Evolutionary conservation across 495 filamentous ascomycete genomes (phyloP).

Genomic region (Podospora bellae-mahoneyi): DNA sequence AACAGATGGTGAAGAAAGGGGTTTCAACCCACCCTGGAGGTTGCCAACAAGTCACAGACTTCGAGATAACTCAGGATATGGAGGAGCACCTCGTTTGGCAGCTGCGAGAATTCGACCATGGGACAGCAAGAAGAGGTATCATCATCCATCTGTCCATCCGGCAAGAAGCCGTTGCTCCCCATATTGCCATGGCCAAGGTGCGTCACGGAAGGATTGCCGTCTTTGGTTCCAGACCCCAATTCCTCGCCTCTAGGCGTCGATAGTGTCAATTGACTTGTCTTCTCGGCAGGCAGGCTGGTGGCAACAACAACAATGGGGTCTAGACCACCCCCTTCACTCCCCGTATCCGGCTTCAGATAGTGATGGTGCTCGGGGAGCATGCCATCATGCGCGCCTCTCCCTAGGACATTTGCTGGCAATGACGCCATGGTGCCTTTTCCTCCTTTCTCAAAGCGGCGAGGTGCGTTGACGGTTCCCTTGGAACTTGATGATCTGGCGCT

Average conservation of each 20-base stretch:
- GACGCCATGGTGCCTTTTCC: conserved; percentile 18
- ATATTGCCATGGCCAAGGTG: neutral
- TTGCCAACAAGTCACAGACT: conserved; percentile 53
- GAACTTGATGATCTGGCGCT: conserved; percentile 20
- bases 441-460: conserved; percentile 14
- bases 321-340: conserved; percentile 2
- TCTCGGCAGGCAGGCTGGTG: conserved; percentile 25
- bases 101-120: conserved; percentile 22
- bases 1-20: conserved; percentile 12
- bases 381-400: conserved; percentile 5
- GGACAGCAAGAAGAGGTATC: neutral
- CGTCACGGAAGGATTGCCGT: neutral
- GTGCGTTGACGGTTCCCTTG: conserved; percentile 12
- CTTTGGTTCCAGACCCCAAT: conserved; percentile 1
- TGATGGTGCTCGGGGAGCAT: neutral
- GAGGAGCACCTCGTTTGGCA: conserved; percentile 57
- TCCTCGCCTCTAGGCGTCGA: conserved; percentile 19
- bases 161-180: conserved; percentile 8
- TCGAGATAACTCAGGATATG: conserved; percentile 54
- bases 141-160: conserved; percentile 18
- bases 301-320: conserved; percentile 9
- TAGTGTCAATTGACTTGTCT: conserved; percentile 26
- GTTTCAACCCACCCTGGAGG: conserved; percentile 49
- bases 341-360: neutral
- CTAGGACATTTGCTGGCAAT: conserved; percentile 8